Evolutionary conservation across 2,329 filamentous ascomycete genomes (phyloP).

Genomic region (Colletotrichum sp.): DNA sequence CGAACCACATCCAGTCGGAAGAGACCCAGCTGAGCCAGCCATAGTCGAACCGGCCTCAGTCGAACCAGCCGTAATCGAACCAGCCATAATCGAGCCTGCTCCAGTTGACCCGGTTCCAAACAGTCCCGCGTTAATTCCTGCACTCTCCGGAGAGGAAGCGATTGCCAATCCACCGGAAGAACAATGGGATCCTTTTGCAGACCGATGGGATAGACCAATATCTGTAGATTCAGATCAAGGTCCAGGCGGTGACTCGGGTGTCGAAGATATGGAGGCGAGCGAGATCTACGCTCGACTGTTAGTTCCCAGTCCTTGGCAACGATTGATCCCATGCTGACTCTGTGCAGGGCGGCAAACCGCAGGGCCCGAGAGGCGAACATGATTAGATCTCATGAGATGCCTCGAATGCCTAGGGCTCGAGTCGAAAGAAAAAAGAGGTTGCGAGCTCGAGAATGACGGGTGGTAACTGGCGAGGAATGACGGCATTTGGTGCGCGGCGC

Average conservation of each 20-base stretch:
- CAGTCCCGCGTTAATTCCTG: not conserved
- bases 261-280: not conserved
- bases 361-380: not conserved
- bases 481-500: not conserved
- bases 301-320: not conserved
- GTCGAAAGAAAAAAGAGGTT: slow-evolving; percentile 3
- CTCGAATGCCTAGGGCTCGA: not conserved
- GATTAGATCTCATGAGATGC: not conserved
- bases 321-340: not conserved
- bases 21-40: not conserved
- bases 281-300: not conserved
- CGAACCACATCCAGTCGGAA: not conserved
- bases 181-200: not conserved
- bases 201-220: not conserved
- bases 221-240: not conserved
- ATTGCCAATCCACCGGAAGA: not conserved
- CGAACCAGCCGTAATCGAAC: not conserved
- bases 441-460: not conserved
- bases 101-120: not conserved
- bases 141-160: not conserved
- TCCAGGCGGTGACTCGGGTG: not conserved
- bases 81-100: not conserved
- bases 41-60: not conserved
- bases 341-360: not conserved
- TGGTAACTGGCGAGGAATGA: not conserved